phyloP scores from a whole-genome alignment of 2,329 filamentous ascomycete species.

The Ophiostoma sp. region DNA sequence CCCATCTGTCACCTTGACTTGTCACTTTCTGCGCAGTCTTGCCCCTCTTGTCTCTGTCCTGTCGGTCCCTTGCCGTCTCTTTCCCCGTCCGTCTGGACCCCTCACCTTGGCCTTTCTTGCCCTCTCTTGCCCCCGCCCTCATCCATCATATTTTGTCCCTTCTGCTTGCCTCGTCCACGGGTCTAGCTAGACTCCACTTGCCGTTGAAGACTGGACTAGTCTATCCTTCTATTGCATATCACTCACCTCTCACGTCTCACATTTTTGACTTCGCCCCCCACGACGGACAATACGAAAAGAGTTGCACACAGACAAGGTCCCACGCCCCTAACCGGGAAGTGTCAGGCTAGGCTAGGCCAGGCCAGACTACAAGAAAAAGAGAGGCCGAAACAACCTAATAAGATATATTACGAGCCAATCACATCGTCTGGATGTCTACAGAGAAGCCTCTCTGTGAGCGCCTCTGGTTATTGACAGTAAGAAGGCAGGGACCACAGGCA shows the following conservation, averaged over 20 bases:
- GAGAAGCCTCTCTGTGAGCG: neutral
- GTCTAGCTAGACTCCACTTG: neutral
- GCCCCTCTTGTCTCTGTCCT: neutral
- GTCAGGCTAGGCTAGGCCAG: neutral
- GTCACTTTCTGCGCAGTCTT: neutral
- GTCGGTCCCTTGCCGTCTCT: neutral
- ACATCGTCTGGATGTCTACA: neutral
- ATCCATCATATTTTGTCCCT: neutral
- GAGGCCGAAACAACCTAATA: conserved; percentile 9
- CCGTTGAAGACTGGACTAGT: neutral
- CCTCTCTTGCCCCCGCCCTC: too few species aligned
- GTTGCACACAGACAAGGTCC: neutral
- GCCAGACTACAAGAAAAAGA: neutral
- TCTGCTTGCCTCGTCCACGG: neutral
- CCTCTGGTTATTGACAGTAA: neutral
- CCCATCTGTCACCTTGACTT: neutral
- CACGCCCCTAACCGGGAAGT: neutral
- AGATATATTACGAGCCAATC: conserved; percentile 25
- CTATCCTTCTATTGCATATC: neutral
- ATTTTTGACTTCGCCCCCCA: neutral
- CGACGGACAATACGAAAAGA: conserved; percentile 2
- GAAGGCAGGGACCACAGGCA: neutral
- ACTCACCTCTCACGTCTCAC: neutral
- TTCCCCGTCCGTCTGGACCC: neutral
- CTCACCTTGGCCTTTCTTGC: neutral